These are phyloP conservation scores for Cenchrus americanus DNA, from an alignment of 176 grass and related monocot genomes.

Conservation along the genomic window DNA sequence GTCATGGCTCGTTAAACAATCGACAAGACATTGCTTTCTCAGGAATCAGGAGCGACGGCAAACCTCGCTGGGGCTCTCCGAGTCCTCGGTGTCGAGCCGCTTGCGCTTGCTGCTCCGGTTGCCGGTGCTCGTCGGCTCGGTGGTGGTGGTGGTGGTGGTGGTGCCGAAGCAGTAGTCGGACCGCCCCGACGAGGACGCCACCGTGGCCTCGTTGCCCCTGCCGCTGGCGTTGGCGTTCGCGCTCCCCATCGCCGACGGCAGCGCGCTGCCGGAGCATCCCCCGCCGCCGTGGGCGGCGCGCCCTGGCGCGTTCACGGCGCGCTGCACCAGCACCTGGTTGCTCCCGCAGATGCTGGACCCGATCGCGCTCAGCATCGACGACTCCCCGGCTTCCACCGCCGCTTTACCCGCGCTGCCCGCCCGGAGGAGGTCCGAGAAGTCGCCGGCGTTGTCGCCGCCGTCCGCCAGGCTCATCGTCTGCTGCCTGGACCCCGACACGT, in stretches of 20 bases:
- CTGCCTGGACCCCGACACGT: conserved; percentile 43
- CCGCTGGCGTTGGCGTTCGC: conserved; percentile 36
- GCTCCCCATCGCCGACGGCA: conserved; percentile 51
- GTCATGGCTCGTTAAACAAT: neutral
- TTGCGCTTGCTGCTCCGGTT: conserved; percentile 75
- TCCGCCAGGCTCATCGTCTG: conserved; percentile 42
- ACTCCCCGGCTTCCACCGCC: conserved; percentile 34
- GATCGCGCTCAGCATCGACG: conserved; percentile 64
- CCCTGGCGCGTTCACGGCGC: conserved; percentile 37
- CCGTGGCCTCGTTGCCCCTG: conserved; percentile 32
- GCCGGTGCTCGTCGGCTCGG: conserved; percentile 65
- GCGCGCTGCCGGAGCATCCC: conserved; percentile 1
- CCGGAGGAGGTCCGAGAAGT: conserved; percentile 43
- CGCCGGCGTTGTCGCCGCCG: conserved; percentile 26
- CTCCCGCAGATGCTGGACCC: conserved; percentile 78
- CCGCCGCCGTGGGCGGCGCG: neutral
- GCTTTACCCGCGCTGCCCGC: neutral
- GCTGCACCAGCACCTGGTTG: conserved; percentile 61
- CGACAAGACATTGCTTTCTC: neutral
- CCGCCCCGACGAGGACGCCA: conserved; percentile 53
- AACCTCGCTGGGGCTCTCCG: conserved; percentile 77
- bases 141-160: conserved; percentile 21
- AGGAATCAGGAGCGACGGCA: no score
- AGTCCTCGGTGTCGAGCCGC: conserved; percentile 76
- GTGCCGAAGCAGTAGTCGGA: conserved; percentile 61